Conservation (phyloP, 2,329 filamentous ascomycete species). For the Diplodia mutila region DNA sequence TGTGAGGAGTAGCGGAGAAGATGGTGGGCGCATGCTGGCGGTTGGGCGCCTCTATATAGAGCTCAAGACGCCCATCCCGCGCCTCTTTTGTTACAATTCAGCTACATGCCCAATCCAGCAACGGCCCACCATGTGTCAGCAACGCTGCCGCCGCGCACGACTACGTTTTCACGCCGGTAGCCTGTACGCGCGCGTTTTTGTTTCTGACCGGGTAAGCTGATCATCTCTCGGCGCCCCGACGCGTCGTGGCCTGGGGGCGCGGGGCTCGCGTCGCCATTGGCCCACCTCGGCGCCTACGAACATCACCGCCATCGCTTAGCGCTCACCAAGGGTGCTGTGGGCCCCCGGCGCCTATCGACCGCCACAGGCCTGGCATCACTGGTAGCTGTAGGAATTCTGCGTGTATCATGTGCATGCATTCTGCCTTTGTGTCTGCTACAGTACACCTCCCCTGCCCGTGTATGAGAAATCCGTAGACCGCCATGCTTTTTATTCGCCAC, state of each 20-base stretch:
- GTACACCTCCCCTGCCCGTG: conserved; percentile 5
- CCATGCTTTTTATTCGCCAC: conserved; percentile 20
- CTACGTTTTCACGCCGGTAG: not conserved
- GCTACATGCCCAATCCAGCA: not conserved
- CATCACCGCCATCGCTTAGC: conserved; percentile 13
- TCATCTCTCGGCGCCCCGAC: conserved; percentile 2
- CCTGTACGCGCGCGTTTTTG: conserved; percentile 5
- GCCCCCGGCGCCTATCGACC: conserved; percentile 10
- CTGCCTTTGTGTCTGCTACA: conserved; percentile 19
- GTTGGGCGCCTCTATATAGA: conserved; percentile 22
- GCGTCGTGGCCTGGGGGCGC: conserved; percentile 16
- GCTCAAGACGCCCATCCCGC: not conserved
- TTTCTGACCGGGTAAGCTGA: conserved; percentile 18
- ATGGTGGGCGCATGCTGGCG: conserved; percentile 8
- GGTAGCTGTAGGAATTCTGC: not conserved
- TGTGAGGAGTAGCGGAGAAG: not conserved
- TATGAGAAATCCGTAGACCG: not conserved
- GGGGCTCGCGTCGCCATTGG: conserved; percentile 6
- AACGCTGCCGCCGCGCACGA: not conserved
- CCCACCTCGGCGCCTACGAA: conserved; percentile 11
- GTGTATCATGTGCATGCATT: conserved; percentile 15
- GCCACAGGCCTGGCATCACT: not conserved
- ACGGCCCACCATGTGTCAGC: not conserved
- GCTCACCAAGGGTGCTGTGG: conserved; percentile 9
- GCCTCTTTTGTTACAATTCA: not conserved